Evolutionary conservation across 345 rosid genomes (phyloP).

Genomic region (Iberis pinnata): DNA sequence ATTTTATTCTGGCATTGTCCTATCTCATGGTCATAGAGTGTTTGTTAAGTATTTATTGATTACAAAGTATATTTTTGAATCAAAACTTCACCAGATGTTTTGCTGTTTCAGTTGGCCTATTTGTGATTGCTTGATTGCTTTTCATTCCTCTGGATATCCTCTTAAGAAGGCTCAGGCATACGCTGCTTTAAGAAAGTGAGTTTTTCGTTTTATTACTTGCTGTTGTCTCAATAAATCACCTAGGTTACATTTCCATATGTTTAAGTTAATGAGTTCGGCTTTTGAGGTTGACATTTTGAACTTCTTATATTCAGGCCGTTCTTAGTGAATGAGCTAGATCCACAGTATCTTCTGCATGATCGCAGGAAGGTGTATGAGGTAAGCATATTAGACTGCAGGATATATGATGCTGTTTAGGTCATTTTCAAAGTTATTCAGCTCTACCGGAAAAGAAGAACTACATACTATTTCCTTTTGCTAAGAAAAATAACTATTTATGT

Average conservation of each 20-base stretch:
- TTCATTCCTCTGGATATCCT: conserved; percentile 91
- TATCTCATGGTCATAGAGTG: neutral
- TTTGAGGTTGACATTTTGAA: conserved; percentile 11
- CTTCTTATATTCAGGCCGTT: conserved; percentile 61
- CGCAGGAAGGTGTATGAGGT: conserved; percentile 99
- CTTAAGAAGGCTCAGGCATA: conserved; percentile 64
- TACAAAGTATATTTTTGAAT: conserved; percentile 16
- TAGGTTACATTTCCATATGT: neutral
- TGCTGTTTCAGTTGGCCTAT: conserved; percentile 81
- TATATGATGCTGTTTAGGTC: neutral
- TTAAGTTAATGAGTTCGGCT: neutral
- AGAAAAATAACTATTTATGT: conserved; percentile 13
- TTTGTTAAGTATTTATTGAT: neutral
- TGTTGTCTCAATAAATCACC: neutral
- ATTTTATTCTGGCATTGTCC: neutral
- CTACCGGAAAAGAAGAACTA: neutral
- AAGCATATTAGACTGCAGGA: conserved; percentile 26
- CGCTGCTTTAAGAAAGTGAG: conserved; percentile 87
- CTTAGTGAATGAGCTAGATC: conserved; percentile 85
- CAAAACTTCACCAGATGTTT: conserved; percentile 24
- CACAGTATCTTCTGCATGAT: conserved; percentile 94
- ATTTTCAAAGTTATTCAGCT: neutral
- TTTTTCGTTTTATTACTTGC: conserved; percentile 8
- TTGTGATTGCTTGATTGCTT: conserved; percentile 96
- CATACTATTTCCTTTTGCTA: conserved; percentile 7